Conservation (phyloP, 805 yeast genomes). For the Saccharomyces jurei region DNA sequence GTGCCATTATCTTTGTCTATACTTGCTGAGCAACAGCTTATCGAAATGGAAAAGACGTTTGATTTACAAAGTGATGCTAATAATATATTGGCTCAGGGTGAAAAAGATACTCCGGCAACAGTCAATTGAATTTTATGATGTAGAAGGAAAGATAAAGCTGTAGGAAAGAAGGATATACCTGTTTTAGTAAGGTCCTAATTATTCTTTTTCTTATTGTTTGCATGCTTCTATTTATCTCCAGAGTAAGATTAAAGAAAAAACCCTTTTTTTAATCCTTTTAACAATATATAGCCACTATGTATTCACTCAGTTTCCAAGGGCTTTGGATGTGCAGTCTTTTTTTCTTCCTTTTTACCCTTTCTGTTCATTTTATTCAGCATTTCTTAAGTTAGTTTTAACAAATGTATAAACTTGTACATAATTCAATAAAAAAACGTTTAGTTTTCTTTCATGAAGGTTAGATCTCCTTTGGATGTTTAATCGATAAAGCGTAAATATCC, state of each 20-base stretch:
- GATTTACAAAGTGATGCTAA: conserved; percentile 71
- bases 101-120: conserved; percentile 38
- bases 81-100: conserved; percentile 65
- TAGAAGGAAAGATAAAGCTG: neutral
- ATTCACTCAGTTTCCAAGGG: neutral
- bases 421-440: neutral
- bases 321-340: neutral
- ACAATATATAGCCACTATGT: neutral
- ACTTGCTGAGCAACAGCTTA: conserved; percentile 85
- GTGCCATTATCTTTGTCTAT: conserved; percentile 88
- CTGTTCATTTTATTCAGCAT: neutral
- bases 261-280: neutral
- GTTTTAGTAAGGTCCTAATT: neutral
- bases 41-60: conserved; percentile 90
- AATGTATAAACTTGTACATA: conserved; percentile 14
- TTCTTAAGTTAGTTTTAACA: neutral
- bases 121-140: conserved; percentile 5
- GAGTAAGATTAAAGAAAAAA: neutral
- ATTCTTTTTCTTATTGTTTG: neutral
- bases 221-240: neutral
- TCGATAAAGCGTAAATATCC: conserved; percentile 79
- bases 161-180: neutral
- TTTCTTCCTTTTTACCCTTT: neutral
- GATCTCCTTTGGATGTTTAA: conserved; percentile 64
- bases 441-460: conserved; percentile 1